Conservation (phyloP, 2,329 filamentous ascomycete genomes). For the Nectriaceae sp. region DNA sequence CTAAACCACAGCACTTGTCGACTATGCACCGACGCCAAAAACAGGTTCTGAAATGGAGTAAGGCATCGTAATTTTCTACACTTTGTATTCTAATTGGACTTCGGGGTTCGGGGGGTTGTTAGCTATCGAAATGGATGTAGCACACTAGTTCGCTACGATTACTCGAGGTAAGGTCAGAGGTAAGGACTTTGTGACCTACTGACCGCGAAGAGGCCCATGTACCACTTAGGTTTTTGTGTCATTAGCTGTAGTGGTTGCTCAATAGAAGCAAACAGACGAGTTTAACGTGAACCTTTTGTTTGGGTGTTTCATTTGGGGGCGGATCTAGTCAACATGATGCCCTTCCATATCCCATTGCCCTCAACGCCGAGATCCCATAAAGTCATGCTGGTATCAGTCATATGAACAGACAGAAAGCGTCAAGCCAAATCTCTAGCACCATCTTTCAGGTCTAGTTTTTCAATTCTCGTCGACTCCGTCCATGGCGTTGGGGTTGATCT, state of each 20-base stretch:
- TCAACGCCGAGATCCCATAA: conserved; percentile 38
- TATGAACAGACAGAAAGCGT: conserved; percentile 31
- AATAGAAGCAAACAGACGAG: background rate
- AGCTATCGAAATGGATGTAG: conserved; percentile 18
- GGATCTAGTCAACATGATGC: conserved; percentile 32
- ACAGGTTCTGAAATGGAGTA: conserved; percentile 10
- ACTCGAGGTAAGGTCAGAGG: conserved; percentile 56
- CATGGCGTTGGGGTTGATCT: conserved; percentile 46
- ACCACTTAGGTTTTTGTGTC: conserved; percentile 25
- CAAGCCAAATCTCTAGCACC: conserved; percentile 28
- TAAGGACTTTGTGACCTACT: conserved; percentile 48
- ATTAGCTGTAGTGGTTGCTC: conserved; percentile 10
- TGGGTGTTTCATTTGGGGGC: conserved; percentile 25
- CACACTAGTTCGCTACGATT: conserved; percentile 2
- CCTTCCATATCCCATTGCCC: conserved; percentile 33
- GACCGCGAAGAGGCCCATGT: conserved; percentile 30
- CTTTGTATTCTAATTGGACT: conserved; percentile 31
- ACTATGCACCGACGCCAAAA: conserved; percentile 6
- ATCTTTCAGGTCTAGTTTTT: conserved; percentile 17
- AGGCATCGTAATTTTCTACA: conserved; percentile 26
- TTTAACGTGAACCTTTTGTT: conserved; percentile 1
- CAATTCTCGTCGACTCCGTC: conserved; percentile 35
- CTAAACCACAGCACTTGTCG: conserved; percentile 5
- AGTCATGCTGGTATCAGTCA: conserved; percentile 38
- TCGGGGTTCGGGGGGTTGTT: conserved; percentile 11